These are phyloP conservation scores for Poteriospumella lacustris DNA, from an alignment of 108 stramenopile genomes.

Conservation along the genomic window DNA sequence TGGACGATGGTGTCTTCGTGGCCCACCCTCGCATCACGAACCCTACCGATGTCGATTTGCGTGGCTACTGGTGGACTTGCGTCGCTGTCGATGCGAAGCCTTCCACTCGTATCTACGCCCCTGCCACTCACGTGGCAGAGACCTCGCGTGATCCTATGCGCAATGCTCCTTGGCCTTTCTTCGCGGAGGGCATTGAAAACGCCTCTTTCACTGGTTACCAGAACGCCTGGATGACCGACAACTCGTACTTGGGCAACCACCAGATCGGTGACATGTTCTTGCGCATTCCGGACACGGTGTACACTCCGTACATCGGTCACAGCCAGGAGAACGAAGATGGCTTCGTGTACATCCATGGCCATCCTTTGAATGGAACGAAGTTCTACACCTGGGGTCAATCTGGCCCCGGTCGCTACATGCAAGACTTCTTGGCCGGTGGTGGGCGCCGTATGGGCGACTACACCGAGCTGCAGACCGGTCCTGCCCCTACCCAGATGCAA, in stretches of 20 bases:
- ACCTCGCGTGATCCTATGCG: constrained; percentile 28
- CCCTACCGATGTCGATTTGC: constrained; percentile 1
- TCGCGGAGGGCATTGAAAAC: constrained; percentile 27
- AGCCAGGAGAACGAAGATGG: constrained; percentile 13
- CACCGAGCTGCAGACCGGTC: constrained; percentile 21
- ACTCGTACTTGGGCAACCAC: constrained; percentile 22
- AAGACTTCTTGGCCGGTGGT: constrained; percentile 29
- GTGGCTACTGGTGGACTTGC: constrained; percentile 32
- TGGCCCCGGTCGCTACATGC: constrained; percentile 26
- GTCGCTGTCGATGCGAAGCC: constrained; percentile 30
- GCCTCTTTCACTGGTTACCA: constrained; percentile 18
- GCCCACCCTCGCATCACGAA: constrained; percentile 30
- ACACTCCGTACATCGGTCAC: constrained; percentile 32
- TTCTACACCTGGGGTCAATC: constrained; percentile 29
- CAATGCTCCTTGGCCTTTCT: constrained; percentile 27
- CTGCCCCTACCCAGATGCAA: constrained; percentile 29
- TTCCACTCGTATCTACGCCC: constrained; percentile 19
- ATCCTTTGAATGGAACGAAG: constrained; percentile 30
- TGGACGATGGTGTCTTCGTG: neutral
- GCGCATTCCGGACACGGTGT: constrained; percentile 25
- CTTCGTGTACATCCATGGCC: constrained; percentile 22
- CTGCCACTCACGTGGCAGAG: constrained; percentile 30
- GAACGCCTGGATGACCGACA: constrained; percentile 24
- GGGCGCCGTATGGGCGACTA: constrained; percentile 16
- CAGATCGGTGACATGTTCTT: constrained; percentile 29